A percentile compares a stretch with the other conserved stretches of the same genome.
Conservation (phyloP, 129 eudicot species). For the Flaveria sonorensis region DNA sequence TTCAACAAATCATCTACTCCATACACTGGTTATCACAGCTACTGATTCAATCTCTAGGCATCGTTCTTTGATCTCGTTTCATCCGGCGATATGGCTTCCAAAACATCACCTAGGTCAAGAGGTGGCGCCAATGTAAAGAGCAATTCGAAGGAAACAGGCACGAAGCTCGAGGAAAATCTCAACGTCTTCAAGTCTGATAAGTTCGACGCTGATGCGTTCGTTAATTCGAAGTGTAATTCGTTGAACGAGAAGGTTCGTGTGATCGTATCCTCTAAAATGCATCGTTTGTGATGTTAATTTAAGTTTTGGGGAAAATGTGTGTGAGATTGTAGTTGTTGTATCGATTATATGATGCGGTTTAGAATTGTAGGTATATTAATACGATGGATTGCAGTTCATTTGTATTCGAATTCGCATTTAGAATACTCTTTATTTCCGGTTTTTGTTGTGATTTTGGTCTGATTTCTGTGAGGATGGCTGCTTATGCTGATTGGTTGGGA, state of each 20-base stretch:
- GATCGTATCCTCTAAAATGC: not conserved
- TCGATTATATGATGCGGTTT: slow-evolving; percentile 20
- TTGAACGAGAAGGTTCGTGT: slow-evolving; percentile 75
- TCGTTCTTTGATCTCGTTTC: slow-evolving; percentile 20
- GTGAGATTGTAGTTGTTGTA: slow-evolving; percentile 16
- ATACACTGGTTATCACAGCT: not conserved
- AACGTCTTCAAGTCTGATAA: slow-evolving; percentile 79
- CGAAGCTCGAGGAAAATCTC: slow-evolving; percentile 85
- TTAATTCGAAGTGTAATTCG: slow-evolving; percentile 84
- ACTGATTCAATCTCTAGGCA: slow-evolving; percentile 31
- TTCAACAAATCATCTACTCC: slow-evolving; percentile 10
- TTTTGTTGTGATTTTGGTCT: no score
- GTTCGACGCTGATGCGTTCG: slow-evolving; percentile 81
- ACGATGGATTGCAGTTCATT: not conserved
- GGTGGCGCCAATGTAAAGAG: slow-evolving; percentile 53
- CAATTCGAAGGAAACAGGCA: slow-evolving; percentile 48
- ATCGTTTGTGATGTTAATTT: slow-evolving; percentile 3
- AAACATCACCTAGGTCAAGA: slow-evolving; percentile 67
- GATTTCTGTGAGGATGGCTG: no score
- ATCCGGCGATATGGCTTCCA: slow-evolving; percentile 56
- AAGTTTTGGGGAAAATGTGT: slow-evolving; percentile 5
- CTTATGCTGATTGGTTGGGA: no score
- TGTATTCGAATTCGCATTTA: not conserved
- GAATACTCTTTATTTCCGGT: no score
- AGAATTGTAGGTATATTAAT: slow-evolving; percentile 5